Conservation (phyloP, 257 asterid species). For the Solanum tarapatanum region DNA sequence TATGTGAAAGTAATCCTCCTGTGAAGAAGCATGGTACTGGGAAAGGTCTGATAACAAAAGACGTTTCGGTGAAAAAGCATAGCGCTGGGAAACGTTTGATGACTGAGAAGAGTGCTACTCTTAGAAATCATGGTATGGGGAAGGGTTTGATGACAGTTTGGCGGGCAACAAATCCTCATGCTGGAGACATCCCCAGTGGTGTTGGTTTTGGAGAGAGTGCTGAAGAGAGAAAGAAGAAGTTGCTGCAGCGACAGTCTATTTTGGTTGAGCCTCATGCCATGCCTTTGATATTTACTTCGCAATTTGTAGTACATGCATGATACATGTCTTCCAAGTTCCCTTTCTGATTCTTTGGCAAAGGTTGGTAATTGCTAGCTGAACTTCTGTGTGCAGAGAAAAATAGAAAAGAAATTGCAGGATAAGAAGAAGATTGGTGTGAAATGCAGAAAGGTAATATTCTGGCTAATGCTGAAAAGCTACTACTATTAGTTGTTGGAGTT, state of each 20-base stretch:
- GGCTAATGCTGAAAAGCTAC: not conserved
- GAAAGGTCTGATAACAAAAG: constrained; percentile 55
- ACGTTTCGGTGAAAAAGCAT: constrained; percentile 28
- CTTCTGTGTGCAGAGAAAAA: constrained; percentile 45
- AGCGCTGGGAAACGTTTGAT: constrained; percentile 53
- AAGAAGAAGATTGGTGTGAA: constrained; percentile 46
- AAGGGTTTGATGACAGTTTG: constrained; percentile 60
- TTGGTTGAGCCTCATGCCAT: constrained; percentile 33
- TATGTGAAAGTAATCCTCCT: constrained; percentile 16
- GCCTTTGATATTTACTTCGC: constrained; percentile 3
- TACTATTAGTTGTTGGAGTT: not conserved
- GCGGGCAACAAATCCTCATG: constrained; percentile 29
- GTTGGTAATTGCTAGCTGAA: not conserved
- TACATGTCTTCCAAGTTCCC: not conserved
- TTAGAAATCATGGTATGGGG: constrained; percentile 44
- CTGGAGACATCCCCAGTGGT: constrained; percentile 24
- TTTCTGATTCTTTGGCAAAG: constrained; percentile 3
- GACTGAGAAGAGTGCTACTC: constrained; percentile 18
- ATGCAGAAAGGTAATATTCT: constrained; percentile 41
- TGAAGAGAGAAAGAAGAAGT: constrained; percentile 50
- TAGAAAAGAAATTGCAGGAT: constrained; percentile 47
- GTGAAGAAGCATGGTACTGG: constrained; percentile 47
- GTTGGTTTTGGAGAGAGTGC: constrained; percentile 19
- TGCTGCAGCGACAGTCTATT: constrained; percentile 45
- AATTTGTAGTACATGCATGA: not conserved